Conservation (phyloP, 225 moss, liverwort and hornwort species). For the Marchantia polymorpha region DNA sequence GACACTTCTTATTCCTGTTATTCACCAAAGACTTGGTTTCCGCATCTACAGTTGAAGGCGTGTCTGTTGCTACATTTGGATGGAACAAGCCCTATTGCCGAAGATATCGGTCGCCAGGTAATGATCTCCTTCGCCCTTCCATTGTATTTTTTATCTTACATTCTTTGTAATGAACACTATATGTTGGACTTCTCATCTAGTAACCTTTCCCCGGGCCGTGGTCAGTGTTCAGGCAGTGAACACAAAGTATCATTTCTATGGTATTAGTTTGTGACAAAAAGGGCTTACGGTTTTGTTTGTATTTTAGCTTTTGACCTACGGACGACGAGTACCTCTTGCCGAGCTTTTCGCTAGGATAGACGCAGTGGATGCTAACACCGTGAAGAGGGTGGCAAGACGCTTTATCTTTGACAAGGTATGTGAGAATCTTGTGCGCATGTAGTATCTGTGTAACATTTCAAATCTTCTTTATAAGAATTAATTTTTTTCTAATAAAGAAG, state of each 20-base stretch:
- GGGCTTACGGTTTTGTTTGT: background rate
- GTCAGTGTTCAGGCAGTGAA: no score
- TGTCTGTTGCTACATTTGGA: conserved; percentile 75
- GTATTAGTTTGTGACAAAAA: no score
- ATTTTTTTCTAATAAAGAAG: no score
- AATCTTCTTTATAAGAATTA: background rate
- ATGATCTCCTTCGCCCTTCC: background rate
- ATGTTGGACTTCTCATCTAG: no score
- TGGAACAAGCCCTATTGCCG: conserved; percentile 83
- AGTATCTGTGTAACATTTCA: background rate
- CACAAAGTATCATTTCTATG: no score
- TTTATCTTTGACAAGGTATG: conserved; percentile 85
- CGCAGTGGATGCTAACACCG: conserved; percentile 73
- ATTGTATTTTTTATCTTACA: background rate
- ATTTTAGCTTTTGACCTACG: conserved; percentile 75
- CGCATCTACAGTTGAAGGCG: conserved; percentile 62
- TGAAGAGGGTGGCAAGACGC: conserved; percentile 78
- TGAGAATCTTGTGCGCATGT: background rate
- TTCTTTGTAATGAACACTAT: no score
- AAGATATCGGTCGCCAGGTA: conserved; percentile 97
- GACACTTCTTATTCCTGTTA: no score
- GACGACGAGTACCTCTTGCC: conserved; percentile 77
- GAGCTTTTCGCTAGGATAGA: conserved; percentile 96
- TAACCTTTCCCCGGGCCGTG: no score
- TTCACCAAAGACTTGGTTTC: background rate